These are phyloP conservation scores for Neurospora africana DNA, from an alignment of 495 filamentous ascomycete genomes.

Conservation along the genomic window DNA sequence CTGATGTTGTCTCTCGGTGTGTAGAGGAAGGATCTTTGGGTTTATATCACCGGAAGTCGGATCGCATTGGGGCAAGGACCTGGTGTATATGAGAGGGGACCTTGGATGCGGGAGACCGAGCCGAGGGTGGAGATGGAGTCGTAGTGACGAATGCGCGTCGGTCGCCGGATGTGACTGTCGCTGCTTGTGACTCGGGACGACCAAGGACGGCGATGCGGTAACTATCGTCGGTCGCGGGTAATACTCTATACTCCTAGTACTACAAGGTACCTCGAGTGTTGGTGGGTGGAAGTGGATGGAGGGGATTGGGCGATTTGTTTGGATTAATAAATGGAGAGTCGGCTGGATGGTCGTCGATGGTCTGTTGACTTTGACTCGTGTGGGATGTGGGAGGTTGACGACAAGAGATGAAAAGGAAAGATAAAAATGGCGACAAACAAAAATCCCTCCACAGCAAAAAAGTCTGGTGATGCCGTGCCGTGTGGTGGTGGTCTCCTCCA, in stretches of 20 bases:
- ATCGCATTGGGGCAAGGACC: not conserved
- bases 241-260: not conserved
- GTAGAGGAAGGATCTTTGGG: not conserved
- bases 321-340: not conserved
- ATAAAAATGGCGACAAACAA: not conserved
- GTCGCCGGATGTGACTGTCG: not conserved
- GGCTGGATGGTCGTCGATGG: not conserved
- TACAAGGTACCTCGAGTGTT: not conserved
- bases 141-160: not conserved
- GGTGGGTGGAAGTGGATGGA: not conserved
- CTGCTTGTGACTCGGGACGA: not conserved
- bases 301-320: not conserved
- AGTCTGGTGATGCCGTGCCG: not conserved
- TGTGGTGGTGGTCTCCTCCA: not conserved
- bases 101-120: not conserved
- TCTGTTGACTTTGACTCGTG: not conserved
- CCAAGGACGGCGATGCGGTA: not conserved
- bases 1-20: not conserved
- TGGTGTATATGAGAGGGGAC: not conserved
- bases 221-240: not conserved
- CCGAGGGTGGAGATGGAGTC: not conserved
- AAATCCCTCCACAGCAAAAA: not conserved
- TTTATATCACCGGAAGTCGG: not conserved
- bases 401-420: not conserved
- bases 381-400: not conserved